Conservation (phyloP, 495 filamentous ascomycete genomes). For the Barbatosphaeria neglecta region DNA sequence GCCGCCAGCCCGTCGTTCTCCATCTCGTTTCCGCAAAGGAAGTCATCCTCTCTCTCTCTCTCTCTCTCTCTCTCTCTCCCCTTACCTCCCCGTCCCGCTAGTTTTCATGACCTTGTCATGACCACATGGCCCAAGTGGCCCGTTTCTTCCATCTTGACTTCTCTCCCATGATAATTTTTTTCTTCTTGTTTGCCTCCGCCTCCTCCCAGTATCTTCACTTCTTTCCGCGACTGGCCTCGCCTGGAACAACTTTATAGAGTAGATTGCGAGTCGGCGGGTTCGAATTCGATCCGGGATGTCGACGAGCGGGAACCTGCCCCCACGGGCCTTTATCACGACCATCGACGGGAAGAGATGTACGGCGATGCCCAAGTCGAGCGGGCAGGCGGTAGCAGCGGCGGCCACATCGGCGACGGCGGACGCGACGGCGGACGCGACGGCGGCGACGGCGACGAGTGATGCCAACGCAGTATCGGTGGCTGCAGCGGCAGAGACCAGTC, state of each 20-base stretch:
- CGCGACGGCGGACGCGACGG: slow-evolving; percentile 6
- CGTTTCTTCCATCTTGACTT: too few species aligned
- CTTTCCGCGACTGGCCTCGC: slow-evolving; percentile 35
- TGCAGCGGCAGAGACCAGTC: slow-evolving; percentile 4
- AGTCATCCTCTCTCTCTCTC: slow-evolving; percentile 5
- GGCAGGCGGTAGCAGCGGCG: slow-evolving; percentile 7
- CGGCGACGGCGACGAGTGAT: slow-evolving; percentile 6
- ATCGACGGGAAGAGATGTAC: slow-evolving; percentile 36
- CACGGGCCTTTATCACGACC: slow-evolving; percentile 30
- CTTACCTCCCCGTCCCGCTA: too few species aligned
- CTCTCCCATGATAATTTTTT: slow-evolving; percentile 15
- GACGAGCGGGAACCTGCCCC: slow-evolving; percentile 20
- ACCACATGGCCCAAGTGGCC: slow-evolving; percentile 28
- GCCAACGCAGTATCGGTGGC: slow-evolving; percentile 9
- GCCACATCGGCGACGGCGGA: slow-evolving; percentile 4
- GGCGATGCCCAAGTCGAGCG: slow-evolving; percentile 25
- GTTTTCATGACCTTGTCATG: slow-evolving; percentile 29
- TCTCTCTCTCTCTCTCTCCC: slow-evolving; percentile 5
- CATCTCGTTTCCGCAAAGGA: slow-evolving; percentile 5
- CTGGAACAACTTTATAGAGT: slow-evolving; percentile 2
- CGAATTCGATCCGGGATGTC: slow-evolving; percentile 9
- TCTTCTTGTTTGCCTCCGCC: slow-evolving; percentile 15
- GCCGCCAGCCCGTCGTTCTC: slow-evolving; percentile 12
- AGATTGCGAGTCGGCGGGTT: too few species aligned
- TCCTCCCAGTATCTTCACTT: slow-evolving; percentile 2